Evolutionary conservation across 805 yeast species (phyloP).

Genomic region (Clavispora carvajalis): DNA sequence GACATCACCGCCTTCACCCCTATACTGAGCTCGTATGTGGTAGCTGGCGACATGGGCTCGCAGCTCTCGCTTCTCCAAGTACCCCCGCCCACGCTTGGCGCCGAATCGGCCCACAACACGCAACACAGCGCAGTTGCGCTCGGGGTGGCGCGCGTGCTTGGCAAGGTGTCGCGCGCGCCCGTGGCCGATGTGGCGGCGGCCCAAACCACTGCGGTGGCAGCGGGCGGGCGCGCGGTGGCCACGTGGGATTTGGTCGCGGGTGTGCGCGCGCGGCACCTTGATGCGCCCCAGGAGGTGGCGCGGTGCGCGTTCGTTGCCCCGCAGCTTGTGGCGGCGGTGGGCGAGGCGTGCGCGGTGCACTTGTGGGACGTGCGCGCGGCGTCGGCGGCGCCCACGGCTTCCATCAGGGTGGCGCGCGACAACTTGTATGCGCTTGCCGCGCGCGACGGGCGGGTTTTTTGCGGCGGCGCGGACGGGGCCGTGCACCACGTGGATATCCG

Average conservation of each 20-base stretch:
- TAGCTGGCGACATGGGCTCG: slow-evolving; percentile 11
- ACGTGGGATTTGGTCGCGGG: slow-evolving; percentile 12
- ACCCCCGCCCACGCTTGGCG: slow-evolving; percentile 1
- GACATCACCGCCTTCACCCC: slow-evolving; percentile 7
- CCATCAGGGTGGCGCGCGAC: slow-evolving; percentile 8
- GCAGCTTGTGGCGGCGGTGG: slow-evolving; percentile 12
- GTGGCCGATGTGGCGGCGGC: slow-evolving; percentile 7
- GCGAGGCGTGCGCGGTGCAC: slow-evolving; percentile 13
- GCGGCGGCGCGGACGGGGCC: slow-evolving; percentile 16
- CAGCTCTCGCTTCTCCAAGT: slow-evolving; percentile 4
- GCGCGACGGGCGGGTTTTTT: slow-evolving; percentile 4
- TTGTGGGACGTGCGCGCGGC: slow-evolving; percentile 10
- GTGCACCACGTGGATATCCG: slow-evolving; percentile 14
- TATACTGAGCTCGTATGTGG: slow-evolving; percentile 10
- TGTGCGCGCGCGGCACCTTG: slow-evolving; percentile 6
- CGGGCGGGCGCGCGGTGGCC: slow-evolving; percentile 8
- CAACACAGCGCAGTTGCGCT: not conserved
- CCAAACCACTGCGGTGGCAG: slow-evolving; percentile 4
- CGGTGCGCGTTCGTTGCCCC: slow-evolving; percentile 8
- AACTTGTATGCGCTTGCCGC: slow-evolving; percentile 13
- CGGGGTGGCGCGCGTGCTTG: slow-evolving; percentile 3
- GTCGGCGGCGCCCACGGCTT: slow-evolving; percentile 8
- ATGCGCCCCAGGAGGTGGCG: slow-evolving; percentile 8
- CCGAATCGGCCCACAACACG: not conserved
- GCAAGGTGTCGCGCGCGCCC: slow-evolving; percentile 14